phyloP scores from a whole-genome alignment of 352 stramenopile genomes.

The Phytopythium kandeliae region DNA sequence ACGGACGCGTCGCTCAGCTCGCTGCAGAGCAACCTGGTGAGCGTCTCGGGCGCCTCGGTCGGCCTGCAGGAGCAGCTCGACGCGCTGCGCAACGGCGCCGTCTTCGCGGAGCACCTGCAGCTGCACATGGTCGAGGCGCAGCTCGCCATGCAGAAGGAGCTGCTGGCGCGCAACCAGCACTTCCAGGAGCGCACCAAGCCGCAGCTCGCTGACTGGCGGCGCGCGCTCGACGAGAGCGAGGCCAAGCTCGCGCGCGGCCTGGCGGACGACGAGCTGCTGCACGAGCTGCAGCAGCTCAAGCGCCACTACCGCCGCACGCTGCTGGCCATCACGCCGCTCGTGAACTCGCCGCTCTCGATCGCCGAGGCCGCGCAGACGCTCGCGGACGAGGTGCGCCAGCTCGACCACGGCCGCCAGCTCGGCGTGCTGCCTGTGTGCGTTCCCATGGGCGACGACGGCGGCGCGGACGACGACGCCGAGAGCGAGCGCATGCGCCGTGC shows the following conservation, averaged over 20 bases:
- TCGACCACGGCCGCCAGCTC: constrained; percentile 42
- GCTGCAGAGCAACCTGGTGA: constrained; percentile 45
- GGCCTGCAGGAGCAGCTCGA: constrained; percentile 52
- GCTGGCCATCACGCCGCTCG: constrained; percentile 47
- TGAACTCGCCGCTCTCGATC: constrained; percentile 54
- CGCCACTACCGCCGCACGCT: constrained; percentile 56
- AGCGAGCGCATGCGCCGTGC: constrained; percentile 12
- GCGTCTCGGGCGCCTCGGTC: constrained; percentile 26
- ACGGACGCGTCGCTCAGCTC: constrained; percentile 55
- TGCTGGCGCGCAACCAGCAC: constrained; percentile 60
- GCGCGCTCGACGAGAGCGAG: constrained; percentile 50
- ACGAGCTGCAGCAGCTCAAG: constrained; percentile 60
- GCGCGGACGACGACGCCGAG: constrained; percentile 12
- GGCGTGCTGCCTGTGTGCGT: constrained; percentile 32
- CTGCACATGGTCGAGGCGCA: constrained; percentile 48
- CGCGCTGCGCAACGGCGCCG: constrained; percentile 35
- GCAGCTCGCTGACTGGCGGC: constrained; percentile 61
- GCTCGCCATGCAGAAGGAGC: constrained; percentile 61
- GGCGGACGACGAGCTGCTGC: constrained; percentile 52
- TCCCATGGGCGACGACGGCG: constrained; percentile 9
- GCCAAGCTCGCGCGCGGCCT: constrained; percentile 49
- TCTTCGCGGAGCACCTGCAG: constrained; percentile 53
- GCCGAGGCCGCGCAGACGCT: constrained; percentile 52
- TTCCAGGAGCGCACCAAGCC: constrained; percentile 64
- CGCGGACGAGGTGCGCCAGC: constrained; percentile 47